Base-by-base conservation (phyloP, 108 stramenopile species). In the Cyclotella cryptica region DNA sequence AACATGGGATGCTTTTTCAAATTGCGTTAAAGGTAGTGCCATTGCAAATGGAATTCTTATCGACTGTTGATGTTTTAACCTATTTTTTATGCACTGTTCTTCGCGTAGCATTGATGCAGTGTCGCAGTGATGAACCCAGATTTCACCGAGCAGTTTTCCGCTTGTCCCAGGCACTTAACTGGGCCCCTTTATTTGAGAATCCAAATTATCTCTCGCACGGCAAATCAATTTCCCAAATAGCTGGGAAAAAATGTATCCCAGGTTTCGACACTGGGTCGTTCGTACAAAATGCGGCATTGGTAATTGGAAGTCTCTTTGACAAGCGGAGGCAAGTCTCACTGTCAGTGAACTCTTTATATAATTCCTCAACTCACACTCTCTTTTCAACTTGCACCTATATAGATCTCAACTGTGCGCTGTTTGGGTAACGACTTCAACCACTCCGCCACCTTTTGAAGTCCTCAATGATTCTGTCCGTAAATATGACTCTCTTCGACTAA, bases 111-210 rank as follows among this genome's bases (percentile, higher is more conserved):
- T 66, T 96, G 41, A 69, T 84, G 15, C 69, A 91, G 35, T 92
- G 89, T 61, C 86, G 90, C n/a, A 63, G 60, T 27, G 85, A 86
- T 22, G 66, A 86, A n/a, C 76, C 86, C 0, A 89, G 72, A 45
- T 96, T 94, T 71, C 95, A 96, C 72, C 92, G 95, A 14, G 91
- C 92, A 15, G 90, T 90, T 0, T 96, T 89, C 55, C 84, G 93
- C 19, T 81, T 92, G 64, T 88, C 90, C 12, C 92, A 93, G 69
- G 95, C 95, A 18, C 67, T 92, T 22, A 87, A 88, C 75, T 96
- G 91, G 89, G 89, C 92, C 10, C 92, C 92, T 21, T 74, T 88
- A 5, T 70, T 96, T 52, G 71, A 85, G 46, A 76, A 93, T 63
- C 92, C 90, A 41, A 24, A 77, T 47, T 44, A 60, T 19, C 61